Conservation (phyloP, 305 asterid genomes). For the Caryopteris hybrid region DNA sequence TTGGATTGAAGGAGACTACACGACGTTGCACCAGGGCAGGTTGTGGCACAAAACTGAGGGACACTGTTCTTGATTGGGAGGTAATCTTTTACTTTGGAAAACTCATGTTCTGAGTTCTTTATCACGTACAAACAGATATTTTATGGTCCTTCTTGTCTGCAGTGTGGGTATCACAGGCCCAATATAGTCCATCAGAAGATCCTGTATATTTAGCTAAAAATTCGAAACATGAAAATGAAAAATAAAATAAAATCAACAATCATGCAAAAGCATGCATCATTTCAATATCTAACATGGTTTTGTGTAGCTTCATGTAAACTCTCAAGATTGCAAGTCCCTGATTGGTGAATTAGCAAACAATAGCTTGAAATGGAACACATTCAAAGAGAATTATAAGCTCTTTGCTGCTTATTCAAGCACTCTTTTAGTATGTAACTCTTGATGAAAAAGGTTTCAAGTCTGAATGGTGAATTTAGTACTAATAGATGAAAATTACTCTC, state of each 20-base stretch:
- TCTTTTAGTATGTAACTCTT: background rate
- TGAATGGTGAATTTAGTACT: slow-evolving; percentile 15
- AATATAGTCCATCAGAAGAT: background rate
- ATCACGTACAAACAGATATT: background rate
- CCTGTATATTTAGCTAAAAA: slow-evolving; percentile 2
- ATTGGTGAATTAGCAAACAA: background rate
- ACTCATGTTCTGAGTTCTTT: slow-evolving; percentile 4
- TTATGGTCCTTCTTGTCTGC: slow-evolving; percentile 1
- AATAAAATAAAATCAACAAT: background rate
- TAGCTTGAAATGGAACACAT: background rate
- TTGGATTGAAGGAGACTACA: slow-evolving; percentile 79
- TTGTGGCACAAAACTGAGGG: slow-evolving; percentile 82
- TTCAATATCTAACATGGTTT: background rate
- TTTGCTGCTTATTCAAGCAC: background rate
- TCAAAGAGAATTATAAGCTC: background rate
- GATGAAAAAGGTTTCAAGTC: background rate
- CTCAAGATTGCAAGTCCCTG: slow-evolving; percentile 2
- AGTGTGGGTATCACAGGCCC: background rate
- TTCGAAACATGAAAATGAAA: background rate
- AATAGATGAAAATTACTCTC: background rate
- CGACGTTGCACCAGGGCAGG: slow-evolving; percentile 65
- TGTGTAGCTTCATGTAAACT: background rate
- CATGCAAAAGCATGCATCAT: background rate
- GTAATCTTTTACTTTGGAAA: slow-evolving; percentile 31
- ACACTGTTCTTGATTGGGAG: slow-evolving; percentile 99